These are phyloP conservation scores for Amanita rubescens DNA, from an alignment of 768 basidiomycete species.

Conservation along the genomic window DNA sequence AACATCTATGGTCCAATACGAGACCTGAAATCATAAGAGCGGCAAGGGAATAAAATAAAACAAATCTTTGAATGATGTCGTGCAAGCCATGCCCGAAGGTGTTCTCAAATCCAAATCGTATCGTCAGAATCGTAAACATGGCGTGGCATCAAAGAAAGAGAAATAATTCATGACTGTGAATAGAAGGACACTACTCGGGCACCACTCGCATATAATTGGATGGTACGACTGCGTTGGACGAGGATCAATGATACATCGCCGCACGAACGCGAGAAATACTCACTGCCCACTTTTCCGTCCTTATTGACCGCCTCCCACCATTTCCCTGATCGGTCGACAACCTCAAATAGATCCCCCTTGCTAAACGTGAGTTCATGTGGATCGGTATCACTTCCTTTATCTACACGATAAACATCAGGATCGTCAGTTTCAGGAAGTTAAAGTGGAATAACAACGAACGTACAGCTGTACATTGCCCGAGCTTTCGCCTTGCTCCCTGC, in stretches of 20 bases:
- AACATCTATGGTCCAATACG: no score
- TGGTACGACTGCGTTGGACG: slow-evolving; percentile 26
- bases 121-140: no score
- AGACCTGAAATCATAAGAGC: no score
- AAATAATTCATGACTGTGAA: neutral
- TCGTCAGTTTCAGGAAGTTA: neutral
- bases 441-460: slow-evolving; percentile 8
- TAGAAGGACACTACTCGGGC: neutral
- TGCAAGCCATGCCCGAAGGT: no score
- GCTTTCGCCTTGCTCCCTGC: slow-evolving; percentile 12
- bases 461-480: slow-evolving; percentile 41
- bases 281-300: slow-evolving; percentile 61
- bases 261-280: slow-evolving; percentile 22
- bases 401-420: slow-evolving; percentile 27
- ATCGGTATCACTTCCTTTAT: slow-evolving; percentile 70
- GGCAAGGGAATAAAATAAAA: no score
- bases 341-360: slow-evolving; percentile 79
- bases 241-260: neutral
- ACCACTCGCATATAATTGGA: slow-evolving; percentile 31
- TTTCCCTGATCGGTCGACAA: slow-evolving; percentile 72
- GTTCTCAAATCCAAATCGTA: no score
- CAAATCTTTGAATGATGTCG: no score
- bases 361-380: slow-evolving; percentile 80
- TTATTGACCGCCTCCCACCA: slow-evolving; percentile 78
- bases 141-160: no score